Conservation (phyloP, 2,329 filamentous ascomycete species). For the Trichoderma afroharzianum region DNA sequence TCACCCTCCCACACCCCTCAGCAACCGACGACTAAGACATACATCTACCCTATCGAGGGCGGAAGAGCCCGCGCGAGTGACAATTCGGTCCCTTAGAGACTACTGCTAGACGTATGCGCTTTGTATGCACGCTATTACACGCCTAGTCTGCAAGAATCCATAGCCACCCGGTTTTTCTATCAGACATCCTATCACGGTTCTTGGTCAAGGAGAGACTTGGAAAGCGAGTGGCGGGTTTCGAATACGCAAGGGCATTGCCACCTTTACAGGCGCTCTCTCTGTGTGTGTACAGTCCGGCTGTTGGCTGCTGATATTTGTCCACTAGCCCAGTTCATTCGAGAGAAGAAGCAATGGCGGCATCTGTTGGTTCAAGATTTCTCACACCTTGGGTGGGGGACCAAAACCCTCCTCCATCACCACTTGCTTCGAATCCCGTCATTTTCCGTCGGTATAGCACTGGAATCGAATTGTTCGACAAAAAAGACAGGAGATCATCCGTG, state of each 20-base stretch:
- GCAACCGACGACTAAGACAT: slow-evolving; percentile 13
- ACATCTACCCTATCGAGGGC: slow-evolving; percentile 17
- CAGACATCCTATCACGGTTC: neutral
- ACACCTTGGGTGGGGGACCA: slow-evolving; percentile 16
- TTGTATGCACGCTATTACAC: neutral
- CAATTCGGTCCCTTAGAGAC: neutral
- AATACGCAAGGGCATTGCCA: slow-evolving; percentile 15
- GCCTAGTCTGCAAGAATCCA: neutral
- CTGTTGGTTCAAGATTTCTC: slow-evolving; percentile 12
- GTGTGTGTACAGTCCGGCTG: neutral
- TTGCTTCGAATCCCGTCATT: slow-evolving; percentile 17
- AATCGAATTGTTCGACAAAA: neutral
- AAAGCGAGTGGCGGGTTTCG: neutral
- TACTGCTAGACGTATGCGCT: neutral
- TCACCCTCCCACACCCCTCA: neutral
- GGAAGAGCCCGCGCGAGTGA: neutral
- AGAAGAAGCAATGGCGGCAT: slow-evolving; percentile 6
- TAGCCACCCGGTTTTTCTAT: neutral
- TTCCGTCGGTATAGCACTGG: slow-evolving; percentile 17
- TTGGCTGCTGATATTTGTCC: neutral
- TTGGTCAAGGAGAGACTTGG: neutral
- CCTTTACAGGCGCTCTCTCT: neutral
- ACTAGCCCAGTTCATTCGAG: neutral
- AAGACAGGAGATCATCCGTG: neutral
- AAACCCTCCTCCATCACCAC: slow-evolving; percentile 18